phyloP scores from a whole-genome alignment of 176 grass and related monocot species.

The Phragmites australis region DNA sequence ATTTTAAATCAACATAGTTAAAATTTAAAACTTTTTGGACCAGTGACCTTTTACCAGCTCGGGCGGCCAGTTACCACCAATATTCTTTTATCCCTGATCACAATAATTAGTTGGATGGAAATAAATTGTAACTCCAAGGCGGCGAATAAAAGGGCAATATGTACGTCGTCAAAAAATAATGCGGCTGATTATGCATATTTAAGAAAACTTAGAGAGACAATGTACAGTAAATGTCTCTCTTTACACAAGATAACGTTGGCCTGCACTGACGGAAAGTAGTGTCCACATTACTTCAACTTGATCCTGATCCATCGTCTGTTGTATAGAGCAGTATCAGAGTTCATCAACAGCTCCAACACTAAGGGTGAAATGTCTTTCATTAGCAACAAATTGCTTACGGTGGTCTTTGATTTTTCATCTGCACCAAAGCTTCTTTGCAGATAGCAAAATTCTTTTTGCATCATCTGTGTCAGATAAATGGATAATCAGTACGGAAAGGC shows the following conservation, averaged over 20 bases:
- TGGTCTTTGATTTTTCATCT: conserved; percentile 32
- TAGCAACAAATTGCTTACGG: neutral
- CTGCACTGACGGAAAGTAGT: neutral
- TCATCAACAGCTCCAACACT: neutral
- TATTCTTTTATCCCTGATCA: too few species aligned
- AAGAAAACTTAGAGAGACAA: too few species aligned
- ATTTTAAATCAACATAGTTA: too few species aligned
- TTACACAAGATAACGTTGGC: neutral
- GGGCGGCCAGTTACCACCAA: too few species aligned
- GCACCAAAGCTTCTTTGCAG: conserved; percentile 40
- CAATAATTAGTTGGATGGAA: too few species aligned
- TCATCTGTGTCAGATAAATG: conserved; percentile 49
- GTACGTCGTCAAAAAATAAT: too few species aligned
- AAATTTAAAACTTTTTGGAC: too few species aligned
- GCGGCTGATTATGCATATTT: too few species aligned
- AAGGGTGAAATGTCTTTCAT: neutral
- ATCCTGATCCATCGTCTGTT: neutral
- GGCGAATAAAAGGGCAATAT: too few species aligned
- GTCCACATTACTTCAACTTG: neutral
- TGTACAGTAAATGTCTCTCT: too few species aligned
- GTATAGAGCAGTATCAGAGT: neutral
- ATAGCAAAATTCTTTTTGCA: conserved; percentile 45
- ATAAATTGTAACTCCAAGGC: too few species aligned
- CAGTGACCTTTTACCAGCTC: too few species aligned
- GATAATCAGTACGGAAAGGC: conserved; percentile 11